Conservation (phyloP, 352 stramenopile genomes). For the Thraustotheca clavata region DNA sequence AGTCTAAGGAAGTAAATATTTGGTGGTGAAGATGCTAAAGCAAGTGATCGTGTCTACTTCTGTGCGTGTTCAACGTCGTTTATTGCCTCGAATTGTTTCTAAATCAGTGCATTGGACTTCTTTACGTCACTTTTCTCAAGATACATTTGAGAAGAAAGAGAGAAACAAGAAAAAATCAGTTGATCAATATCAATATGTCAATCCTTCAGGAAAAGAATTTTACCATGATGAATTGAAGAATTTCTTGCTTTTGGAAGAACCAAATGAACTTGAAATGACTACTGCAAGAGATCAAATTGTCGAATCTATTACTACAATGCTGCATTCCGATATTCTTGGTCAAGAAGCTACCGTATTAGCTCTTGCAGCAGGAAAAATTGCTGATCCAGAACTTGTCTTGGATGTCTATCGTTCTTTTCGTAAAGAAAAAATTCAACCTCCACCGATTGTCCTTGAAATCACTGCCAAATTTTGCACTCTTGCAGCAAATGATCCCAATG, state of each 20-base stretch:
- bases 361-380: constrained; percentile 4
- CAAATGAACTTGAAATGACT: not conserved
- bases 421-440: not conserved
- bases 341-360: constrained; percentile 7
- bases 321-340: constrained; percentile 2
- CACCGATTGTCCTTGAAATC: constrained; percentile 1
- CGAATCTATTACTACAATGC: not conserved
- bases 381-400: not conserved
- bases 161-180: too few relatives aligned
- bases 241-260: constrained; percentile 7
- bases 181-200: not conserved
- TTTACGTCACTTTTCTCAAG: too few relatives aligned
- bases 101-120: too few relatives aligned
- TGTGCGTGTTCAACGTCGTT: too few relatives aligned
- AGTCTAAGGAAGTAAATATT: too few relatives aligned
- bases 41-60: too few relatives aligned
- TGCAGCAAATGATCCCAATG: not conserved
- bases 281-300: not conserved
- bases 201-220: not conserved
- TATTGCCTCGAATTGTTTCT: too few relatives aligned
- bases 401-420: constrained; percentile 8
- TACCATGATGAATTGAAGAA: constrained; percentile 5
- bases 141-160: too few relatives aligned
- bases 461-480: not conserved
- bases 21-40: too few relatives aligned